phyloP scores from a whole-genome alignment of 805 yeast species.

The Saccharomycopsis sp. region DNA sequence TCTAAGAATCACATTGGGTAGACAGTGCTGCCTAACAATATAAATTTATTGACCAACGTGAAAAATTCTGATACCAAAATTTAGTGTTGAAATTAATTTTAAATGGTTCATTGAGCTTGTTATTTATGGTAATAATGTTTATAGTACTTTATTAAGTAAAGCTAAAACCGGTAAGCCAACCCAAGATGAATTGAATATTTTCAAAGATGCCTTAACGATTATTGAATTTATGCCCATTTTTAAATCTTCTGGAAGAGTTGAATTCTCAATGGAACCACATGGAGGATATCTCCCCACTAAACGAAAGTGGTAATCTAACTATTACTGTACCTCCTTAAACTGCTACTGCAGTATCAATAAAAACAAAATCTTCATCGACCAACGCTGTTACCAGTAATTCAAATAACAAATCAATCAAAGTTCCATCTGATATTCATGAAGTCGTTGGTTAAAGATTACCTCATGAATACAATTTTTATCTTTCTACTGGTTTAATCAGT shows the following conservation, averaged over 20 bases:
- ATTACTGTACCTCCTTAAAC: too few species aligned
- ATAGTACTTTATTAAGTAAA: constrained; percentile 37
- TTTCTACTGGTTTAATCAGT: constrained; percentile 64
- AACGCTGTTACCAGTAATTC: constrained; percentile 11
- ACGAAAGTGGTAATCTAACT: too few species aligned
- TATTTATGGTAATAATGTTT: constrained; percentile 33
- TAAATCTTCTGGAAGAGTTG: constrained; percentile 57
- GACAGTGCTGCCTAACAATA: too few species aligned
- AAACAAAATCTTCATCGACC: not conserved
- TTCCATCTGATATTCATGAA: constrained; percentile 76
- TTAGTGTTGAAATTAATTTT: constrained; percentile 14
- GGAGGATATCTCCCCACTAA: constrained; percentile 19
- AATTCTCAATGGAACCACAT: constrained; percentile 38
- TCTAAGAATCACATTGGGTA: too few species aligned
- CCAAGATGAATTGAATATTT: constrained; percentile 21
- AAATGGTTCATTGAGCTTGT: constrained; percentile 14
- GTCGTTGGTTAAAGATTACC: constrained; percentile 79
- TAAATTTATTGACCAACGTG: too few species aligned
- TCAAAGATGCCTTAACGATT: constrained; percentile 59
- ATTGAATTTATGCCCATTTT: constrained; percentile 67
- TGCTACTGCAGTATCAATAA: too few species aligned
- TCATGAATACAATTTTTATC: constrained; percentile 73
- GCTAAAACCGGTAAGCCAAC: constrained; percentile 1
- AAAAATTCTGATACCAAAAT: too few species aligned
- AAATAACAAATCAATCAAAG: constrained; percentile 6